Evolutionary conservation across 176 grass and related monocot genomes (phyloP), one percentile per base, ranked within the genome.

Genomic region (Bonia amplexicaulis): DNA sequence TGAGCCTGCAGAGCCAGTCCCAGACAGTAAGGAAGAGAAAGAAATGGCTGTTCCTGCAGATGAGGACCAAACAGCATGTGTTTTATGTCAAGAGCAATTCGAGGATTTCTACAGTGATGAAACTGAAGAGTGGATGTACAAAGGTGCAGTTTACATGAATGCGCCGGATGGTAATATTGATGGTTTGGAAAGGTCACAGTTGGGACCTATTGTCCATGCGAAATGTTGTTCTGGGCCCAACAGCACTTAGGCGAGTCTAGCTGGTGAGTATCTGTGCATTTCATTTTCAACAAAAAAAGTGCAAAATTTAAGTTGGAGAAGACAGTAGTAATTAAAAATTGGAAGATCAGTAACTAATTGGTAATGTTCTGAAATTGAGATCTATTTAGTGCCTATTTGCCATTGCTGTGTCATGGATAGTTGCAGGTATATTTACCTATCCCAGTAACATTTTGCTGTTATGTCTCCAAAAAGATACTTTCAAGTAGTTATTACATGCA

Each of bases 51-150:
- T 99, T 79, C 90, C 97, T 80, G 97, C 97, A 10, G 92, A 99
- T 69, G 97, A 99, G 48, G 84, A 99, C 60, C 97, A 99, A 85
- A 96, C 84, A 15, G 37, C 54, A 62, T 99, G 97, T 92, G 97
- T 93, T 82, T 84, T 99, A 81, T 99, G 97, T 84, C 91, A 90
- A 78, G 97, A 99, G 79, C 65, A 71, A 64, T 99, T 99, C 86
- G 97, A 96, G 83, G 93, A 99, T 85, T 99, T 96, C 47, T 99
- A 99, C 81, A 96, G 97, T 47, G 93, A 99, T 84, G 97, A 96
- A 82, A 96, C 64, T 70, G 97, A 99, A 79, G 97, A 99, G 70
- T 99, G 97, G 97, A 96, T 99, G 93, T 99, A 99, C 79, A 94
- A 86, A 87, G 97, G 97, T 69, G 91, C 97, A 72, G 86, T 99